These are phyloP conservation scores for Pseudonitzschia delicatissima DNA, from an alignment of 108 stramenopile species.

Conservation along the genomic window DNA sequence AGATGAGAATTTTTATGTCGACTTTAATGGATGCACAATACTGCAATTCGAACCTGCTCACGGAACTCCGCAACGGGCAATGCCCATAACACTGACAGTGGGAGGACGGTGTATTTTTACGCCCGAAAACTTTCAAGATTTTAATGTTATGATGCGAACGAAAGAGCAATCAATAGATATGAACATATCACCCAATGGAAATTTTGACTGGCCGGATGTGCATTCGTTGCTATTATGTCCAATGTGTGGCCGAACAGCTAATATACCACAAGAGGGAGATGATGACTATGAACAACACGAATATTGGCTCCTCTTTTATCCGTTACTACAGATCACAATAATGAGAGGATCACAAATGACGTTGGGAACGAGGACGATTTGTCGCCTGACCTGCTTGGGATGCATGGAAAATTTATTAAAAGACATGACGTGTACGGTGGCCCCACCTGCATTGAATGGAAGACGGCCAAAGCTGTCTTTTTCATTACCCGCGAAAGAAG, in stretches of 20 bases:
- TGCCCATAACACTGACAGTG: conserved; percentile 60
- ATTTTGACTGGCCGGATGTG: conserved; percentile 66
- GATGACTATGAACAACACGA: conserved; percentile 34
- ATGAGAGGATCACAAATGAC: conserved; percentile 50
- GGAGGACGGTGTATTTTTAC: conserved; percentile 62
- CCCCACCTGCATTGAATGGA: conserved; percentile 27
- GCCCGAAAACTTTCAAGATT: conserved; percentile 55
- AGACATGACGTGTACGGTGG: conserved; percentile 34
- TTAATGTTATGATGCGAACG: conserved; percentile 68
- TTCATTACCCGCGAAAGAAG: conserved; percentile 47
- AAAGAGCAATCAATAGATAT: conserved; percentile 48
- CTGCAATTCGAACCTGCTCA: conserved; percentile 51
- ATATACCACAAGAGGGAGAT: conserved; percentile 39
- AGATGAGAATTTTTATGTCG: conserved; percentile 41
- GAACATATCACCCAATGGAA: conserved; percentile 54
- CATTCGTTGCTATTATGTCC: conserved; percentile 48
- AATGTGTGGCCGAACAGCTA: conserved; percentile 41
- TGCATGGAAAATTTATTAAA: conserved; percentile 61
- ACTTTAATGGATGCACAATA: conserved; percentile 52
- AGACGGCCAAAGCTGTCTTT: conserved; percentile 34
- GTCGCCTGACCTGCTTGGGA: conserved; percentile 54
- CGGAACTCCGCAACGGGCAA: conserved; percentile 33
- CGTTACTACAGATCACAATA: conserved; percentile 51
- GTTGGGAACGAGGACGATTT: conserved; percentile 51
- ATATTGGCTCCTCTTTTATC: conserved; percentile 66